Base-by-base conservation (phyloP, 352 stramenopile genomes). In the Pythium angustatum region DNA sequence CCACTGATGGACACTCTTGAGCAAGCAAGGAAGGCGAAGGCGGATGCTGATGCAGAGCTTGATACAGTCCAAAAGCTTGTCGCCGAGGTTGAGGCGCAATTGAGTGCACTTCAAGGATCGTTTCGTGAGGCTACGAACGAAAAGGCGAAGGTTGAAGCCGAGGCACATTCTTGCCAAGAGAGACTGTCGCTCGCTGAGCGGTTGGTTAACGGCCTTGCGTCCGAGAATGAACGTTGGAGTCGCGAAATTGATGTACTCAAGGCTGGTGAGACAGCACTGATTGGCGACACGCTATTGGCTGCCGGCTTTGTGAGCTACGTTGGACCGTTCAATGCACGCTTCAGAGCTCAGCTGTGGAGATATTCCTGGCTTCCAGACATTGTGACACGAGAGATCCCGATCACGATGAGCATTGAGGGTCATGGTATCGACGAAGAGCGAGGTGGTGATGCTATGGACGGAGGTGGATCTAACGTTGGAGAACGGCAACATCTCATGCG, bases 1-100 rank as follows among this genome's bases (percentile, higher is more conserved):
- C 93, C 93, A 12, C 75, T 98, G n/a, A 98, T 98, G 90, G 91
- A 97, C 58, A 88, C 81, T 3, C 73, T 98, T 2, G 89, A 97
- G 44, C 80, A 93, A 26, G 92, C 92, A 8, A 77, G 80, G 2
- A 64, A 69, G 6, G 77, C 71, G 0, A 98, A 98, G 47, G 63
- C 67, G 0, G 84, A 90, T 2, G 93, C 93, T 0, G 88, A 98
- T 43, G 74, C 58, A 0, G 90, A 96, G 30, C 71, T 98, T 4
- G 87, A 78, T 2, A 76, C 74, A 0, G 89, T 97, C 12, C 80
- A 95, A 44, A 90, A 87, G 54, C 64, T 96, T 22, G 79, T 97
- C 3, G 69, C 78, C 0, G 83, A 96, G 28, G 88, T 97, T 1
- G 88, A 97, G 66, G 65, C 69, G 0, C 88, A 97, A 30, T 56